Conservation (phyloP, 148 eudicot genomes). For the Spergularia marina region DNA sequence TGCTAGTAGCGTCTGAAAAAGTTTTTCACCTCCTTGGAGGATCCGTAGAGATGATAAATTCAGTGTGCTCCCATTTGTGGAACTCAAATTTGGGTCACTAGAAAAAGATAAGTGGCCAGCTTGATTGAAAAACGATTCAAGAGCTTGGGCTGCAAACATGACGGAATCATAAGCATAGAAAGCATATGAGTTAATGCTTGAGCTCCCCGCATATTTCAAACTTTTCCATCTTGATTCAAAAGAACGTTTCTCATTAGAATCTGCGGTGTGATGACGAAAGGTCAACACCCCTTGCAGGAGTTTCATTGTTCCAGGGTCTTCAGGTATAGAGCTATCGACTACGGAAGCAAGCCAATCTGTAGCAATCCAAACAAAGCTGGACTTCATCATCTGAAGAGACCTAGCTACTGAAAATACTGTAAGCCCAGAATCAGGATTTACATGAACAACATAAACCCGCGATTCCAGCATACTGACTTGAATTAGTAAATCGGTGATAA, state of each 20-base stretch:
- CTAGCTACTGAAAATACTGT: conserved; percentile 58
- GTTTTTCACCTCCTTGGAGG: conserved; percentile 58
- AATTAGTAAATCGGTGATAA: conserved; percentile 49
- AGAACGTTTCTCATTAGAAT: conserved; percentile 44
- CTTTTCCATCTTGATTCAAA: conserved; percentile 52
- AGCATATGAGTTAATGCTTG: conserved; percentile 62
- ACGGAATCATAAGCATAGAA: conserved; percentile 89
- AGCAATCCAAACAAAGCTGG: conserved; percentile 88
- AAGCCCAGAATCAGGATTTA: conserved; percentile 82
- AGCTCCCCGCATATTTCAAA: conserved; percentile 40
- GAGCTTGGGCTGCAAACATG: conserved; percentile 74
- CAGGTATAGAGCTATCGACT: conserved; percentile 44
- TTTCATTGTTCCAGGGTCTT: conserved; percentile 37
- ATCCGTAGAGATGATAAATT: conserved; percentile 50
- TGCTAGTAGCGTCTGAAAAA: conserved; percentile 43
- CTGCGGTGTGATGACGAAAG: conserved; percentile 66
- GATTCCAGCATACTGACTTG: conserved; percentile 68
- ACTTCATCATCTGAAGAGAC: conserved; percentile 59
- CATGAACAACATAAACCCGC: conserved; percentile 80
- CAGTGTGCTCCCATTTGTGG: conserved; percentile 38
- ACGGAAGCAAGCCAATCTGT: conserved; percentile 87
- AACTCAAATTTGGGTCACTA: conserved; percentile 47
- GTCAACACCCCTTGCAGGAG: conserved; percentile 75
- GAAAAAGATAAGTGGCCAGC: conserved; percentile 58
- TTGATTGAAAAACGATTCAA: conserved; percentile 51